phyloP scores from a whole-genome alignment of 2,329 filamentous ascomycete species.

The Ceratocystis lukuohia region DNA sequence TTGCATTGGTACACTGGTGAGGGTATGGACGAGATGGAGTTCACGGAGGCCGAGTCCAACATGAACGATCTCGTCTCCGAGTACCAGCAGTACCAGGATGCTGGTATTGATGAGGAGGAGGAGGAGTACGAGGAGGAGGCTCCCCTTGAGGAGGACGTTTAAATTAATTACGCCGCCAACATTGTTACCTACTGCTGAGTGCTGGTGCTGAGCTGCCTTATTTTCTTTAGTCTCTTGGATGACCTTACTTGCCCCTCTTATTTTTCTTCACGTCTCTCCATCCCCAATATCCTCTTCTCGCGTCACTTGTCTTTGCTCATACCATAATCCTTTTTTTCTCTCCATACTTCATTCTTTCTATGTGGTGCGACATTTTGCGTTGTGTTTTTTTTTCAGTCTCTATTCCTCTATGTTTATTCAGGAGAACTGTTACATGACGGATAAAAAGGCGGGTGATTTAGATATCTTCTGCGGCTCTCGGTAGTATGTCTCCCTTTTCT shows the following conservation, averaged over 20 bases:
- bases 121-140: slow-evolving; percentile 88
- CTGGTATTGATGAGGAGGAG: slow-evolving; percentile 90
- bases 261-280: slow-evolving; percentile 12
- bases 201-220: slow-evolving; percentile 7
- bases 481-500: background rate
- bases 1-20: slow-evolving; percentile 99
- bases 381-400: slow-evolving; percentile 18
- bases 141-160: slow-evolving; percentile 57
- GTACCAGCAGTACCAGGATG: slow-evolving; percentile 99
- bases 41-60: slow-evolving; percentile 99
- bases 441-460: slow-evolving; percentile 26
- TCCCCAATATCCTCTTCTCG: slow-evolving; percentile 7
- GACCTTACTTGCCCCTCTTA: slow-evolving; percentile 11
- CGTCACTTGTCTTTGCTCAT: slow-evolving; percentile 20
- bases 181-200: slow-evolving; percentile 1
- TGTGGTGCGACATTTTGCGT: slow-evolving; percentile 11
- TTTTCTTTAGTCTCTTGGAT: slow-evolving; percentile 18
- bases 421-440: slow-evolving; percentile 22
- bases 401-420: slow-evolving; percentile 20
- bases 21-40: slow-evolving; percentile 99
- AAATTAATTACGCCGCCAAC: slow-evolving; percentile 23
- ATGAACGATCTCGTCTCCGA: slow-evolving; percentile 99
- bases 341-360: slow-evolving; percentile 2
- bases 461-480: slow-evolving; percentile 28
- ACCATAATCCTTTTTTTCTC: slow-evolving; percentile 20